A percentile compares a stretch with the other conserved stretches of the same genome.
These are phyloP conservation scores for Amanita subjunquillea DNA, from an alignment of 768 basidiomycete genomes.

Conservation along the genomic window DNA sequence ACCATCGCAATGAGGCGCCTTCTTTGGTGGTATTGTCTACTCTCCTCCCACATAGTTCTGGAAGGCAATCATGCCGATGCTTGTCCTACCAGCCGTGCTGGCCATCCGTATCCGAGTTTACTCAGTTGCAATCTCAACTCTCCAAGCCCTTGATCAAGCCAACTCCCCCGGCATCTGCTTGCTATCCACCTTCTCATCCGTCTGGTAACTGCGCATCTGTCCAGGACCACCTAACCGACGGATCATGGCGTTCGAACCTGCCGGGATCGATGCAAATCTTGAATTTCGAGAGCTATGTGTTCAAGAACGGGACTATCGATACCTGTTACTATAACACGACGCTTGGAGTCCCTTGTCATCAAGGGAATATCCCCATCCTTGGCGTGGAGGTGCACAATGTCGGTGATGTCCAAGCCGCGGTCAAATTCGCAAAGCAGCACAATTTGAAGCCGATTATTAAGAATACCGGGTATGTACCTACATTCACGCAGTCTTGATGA, in stretches of 20 bases:
- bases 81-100: background rate
- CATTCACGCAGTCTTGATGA: too few species aligned
- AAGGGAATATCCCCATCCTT: conserved; percentile 5
- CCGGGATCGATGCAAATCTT: background rate
- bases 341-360: background rate
- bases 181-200: background rate
- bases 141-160: background rate
- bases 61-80: background rate
- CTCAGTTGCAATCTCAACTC: background rate
- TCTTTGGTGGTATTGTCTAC: background rate
- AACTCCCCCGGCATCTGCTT: background rate
- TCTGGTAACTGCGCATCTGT: background rate
- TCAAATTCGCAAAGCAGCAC: conserved; percentile 11
- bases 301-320: conserved; percentile 1
- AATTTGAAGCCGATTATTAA: conserved; percentile 28
- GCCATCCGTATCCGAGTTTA: background rate
- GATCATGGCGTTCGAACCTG: background rate
- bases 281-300: background rate
- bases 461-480: conserved; percentile 18
- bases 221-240: background rate
- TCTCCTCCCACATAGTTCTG: background rate
- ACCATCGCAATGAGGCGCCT: background rate
- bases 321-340: background rate
- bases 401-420: conserved; percentile 26
- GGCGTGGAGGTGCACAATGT: conserved; percentile 29